Evolutionary conservation across 768 basidiomycete genomes (phyloP).

Genomic region (Daedalea quercina): DNA sequence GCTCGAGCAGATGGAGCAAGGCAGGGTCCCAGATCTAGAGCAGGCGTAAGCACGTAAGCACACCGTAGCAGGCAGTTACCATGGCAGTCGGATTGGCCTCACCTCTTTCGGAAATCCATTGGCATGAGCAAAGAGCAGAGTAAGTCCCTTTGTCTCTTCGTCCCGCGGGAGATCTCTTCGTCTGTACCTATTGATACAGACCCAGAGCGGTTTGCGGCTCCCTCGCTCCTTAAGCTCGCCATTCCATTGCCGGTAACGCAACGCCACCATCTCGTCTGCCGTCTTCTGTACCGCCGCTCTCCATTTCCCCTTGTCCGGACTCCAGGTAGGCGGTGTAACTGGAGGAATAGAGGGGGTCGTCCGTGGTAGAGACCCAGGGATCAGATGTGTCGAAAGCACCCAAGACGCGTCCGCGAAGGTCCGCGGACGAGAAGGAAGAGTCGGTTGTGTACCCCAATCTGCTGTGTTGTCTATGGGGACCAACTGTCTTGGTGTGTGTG

Average conservation of each 20-base stretch:
- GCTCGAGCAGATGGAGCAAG: conserved; percentile 41
- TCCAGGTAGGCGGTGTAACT: conserved; percentile 25
- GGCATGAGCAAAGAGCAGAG: conserved; percentile 74
- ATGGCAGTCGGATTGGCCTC: conserved; percentile 19
- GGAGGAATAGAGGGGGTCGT: conserved; percentile 35
- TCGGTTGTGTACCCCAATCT: conserved; percentile 14
- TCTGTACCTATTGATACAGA: conserved; percentile 65
- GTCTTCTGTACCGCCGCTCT: conserved; percentile 19
- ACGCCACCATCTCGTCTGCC: conserved; percentile 18
- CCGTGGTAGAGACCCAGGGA: conserved; percentile 48
- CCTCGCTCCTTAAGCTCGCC: conserved; percentile 17
- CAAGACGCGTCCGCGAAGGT: conserved; percentile 28
- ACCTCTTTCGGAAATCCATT: conserved; percentile 90
- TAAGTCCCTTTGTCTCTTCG: conserved; percentile 39
- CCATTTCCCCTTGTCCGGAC: conserved; percentile 28
- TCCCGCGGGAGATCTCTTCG: conserved; percentile 24
- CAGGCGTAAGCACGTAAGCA: not conserved
- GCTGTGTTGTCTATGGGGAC: not conserved
- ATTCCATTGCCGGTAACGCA: conserved; percentile 25
- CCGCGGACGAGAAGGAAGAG: conserved; percentile 34
- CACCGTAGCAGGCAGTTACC: not conserved
- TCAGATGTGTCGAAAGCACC: conserved; percentile 44
- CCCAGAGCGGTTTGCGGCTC: conserved; percentile 48
- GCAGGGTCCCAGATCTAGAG: conserved; percentile 75
- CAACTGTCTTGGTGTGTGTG: not conserved